A percentile compares a stretch with the other conserved stretches of the same genome.
Conservation (phyloP, 106 monocot species). For the Narthecium ossifragum region DNA sequence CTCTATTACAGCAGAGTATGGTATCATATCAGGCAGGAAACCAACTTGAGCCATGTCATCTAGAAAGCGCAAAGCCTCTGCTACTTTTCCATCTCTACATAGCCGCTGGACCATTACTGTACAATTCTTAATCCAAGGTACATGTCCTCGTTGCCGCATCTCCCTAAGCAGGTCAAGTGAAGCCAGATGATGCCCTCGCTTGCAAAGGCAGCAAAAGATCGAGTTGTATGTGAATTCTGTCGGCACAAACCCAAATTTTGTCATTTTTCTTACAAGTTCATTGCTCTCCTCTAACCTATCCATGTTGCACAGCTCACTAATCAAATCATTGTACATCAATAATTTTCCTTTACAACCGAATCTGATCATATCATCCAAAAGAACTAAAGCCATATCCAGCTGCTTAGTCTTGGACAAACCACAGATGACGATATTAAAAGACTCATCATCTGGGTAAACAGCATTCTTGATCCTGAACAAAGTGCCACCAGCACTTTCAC, state of each 20-base stretch:
- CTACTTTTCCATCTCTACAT: constrained; percentile 42
- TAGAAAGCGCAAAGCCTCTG: constrained; percentile 49
- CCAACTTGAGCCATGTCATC: constrained; percentile 56
- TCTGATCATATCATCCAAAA: constrained; percentile 51
- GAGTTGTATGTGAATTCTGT: constrained; percentile 78
- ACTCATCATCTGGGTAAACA: constrained; percentile 50
- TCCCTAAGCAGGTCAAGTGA: constrained; percentile 51
- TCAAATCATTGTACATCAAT: constrained; percentile 63
- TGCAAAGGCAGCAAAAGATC: constrained; percentile 57
- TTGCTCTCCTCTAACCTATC: constrained; percentile 59
- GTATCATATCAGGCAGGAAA: constrained; percentile 70
- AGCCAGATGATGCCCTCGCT: constrained; percentile 28
- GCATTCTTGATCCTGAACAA: constrained; percentile 25
- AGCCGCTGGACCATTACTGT: constrained; percentile 60
- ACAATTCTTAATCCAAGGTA: constrained; percentile 79
- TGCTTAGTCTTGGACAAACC: constrained; percentile 55
- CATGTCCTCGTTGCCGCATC: constrained; percentile 51
- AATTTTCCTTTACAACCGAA: constrained; percentile 54
- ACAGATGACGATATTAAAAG: constrained; percentile 51
- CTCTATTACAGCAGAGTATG: constrained; percentile 65
- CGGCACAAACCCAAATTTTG: constrained; percentile 41
- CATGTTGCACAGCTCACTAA: constrained; percentile 39
- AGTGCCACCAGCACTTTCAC: not conserved
- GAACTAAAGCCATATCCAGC: constrained; percentile 54
- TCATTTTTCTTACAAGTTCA: constrained; percentile 46